Evolutionary conservation across 495 filamentous ascomycete species (phyloP), one percentile per base, ranked within the genome.

Genomic region (Darksidea phi): DNA sequence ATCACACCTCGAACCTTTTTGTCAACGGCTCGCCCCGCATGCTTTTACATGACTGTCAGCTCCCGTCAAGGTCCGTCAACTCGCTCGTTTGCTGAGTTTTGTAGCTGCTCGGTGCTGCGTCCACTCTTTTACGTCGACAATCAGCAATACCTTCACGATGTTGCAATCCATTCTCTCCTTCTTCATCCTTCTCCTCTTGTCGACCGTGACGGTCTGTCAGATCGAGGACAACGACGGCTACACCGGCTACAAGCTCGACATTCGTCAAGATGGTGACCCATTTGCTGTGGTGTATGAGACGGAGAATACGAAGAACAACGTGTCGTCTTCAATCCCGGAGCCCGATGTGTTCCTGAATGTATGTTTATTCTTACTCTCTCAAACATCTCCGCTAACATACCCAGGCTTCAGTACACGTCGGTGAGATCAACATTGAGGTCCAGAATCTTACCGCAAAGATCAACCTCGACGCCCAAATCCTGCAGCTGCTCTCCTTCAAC

Each of bases 391-490:
- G 10, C 28, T 32, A 32, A 32, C 28, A 32, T 32, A 32, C 3
- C 3, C 10, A 32, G 28, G 28, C 81, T 3, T 73, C 73, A 0
- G 79, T 84, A 0, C 72, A 73, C 18, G 80, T 84, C 10, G 75
- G 77, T 18, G 72, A 77, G 57, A 83, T 84, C 70, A 69, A 75
- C 66, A 76, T 84, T 24, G 66, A 75, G 34, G 82, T 84, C 17
- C 69, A 77, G 49, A 84, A 84, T 69, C 73, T 84, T 57, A 82
- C 80, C 8, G 82, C 82, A 43, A 81, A 84, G 63, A 74, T 84
- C 68, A 84, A 84, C 70, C 70, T 84, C 37, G 79, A 82, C 59
- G 80, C 79, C 10, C 75, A 81, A 64, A 82, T 84, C 7, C 71
- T 83, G 48, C 75, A 76, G 51, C 73, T 84, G 28, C 76, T 84